These are phyloP conservation scores for Tylopilus sp. DNA, from an alignment of 768 basidiomycete genomes.

Conservation along the genomic window DNA sequence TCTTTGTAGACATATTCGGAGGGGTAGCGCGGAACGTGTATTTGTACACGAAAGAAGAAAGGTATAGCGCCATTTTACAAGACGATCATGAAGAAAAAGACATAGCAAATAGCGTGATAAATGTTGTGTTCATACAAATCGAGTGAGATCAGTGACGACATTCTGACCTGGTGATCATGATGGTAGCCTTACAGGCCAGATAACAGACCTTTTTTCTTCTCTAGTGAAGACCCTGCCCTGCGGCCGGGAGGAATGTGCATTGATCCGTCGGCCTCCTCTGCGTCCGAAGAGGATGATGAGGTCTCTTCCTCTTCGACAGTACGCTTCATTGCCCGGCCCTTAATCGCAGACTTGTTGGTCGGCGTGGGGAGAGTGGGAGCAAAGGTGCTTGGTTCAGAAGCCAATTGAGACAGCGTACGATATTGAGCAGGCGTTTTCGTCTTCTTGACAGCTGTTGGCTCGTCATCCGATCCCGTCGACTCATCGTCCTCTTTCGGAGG, in stretches of 20 bases:
- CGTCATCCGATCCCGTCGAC: slow-evolving; percentile 23
- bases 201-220: slow-evolving; percentile 25
- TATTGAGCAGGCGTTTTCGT: slow-evolving; percentile 24
- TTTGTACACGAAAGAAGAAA: neutral
- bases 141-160: neutral
- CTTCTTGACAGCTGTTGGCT: slow-evolving; percentile 15
- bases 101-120: neutral
- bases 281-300: slow-evolving; percentile 39
- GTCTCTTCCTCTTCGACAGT: slow-evolving; percentile 18
- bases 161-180: neutral
- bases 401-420: slow-evolving; percentile 54
- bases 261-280: slow-evolving; percentile 30
- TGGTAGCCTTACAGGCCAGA: neutral
- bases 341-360: slow-evolving; percentile 24
- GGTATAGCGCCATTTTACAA: neutral
- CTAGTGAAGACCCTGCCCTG: slow-evolving; percentile 44
- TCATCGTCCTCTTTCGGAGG: slow-evolving; percentile 32
- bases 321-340: slow-evolving; percentile 25
- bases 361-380: slow-evolving; percentile 37
- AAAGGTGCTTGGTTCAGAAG: slow-evolving; percentile 30
- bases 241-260: slow-evolving; percentile 62
- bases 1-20: neutral
- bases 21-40: neutral
- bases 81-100: neutral
- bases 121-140: neutral